Evolutionary conservation across 768 basidiomycete genomes (phyloP).

Genomic region (Psilocybe sp.): DNA sequence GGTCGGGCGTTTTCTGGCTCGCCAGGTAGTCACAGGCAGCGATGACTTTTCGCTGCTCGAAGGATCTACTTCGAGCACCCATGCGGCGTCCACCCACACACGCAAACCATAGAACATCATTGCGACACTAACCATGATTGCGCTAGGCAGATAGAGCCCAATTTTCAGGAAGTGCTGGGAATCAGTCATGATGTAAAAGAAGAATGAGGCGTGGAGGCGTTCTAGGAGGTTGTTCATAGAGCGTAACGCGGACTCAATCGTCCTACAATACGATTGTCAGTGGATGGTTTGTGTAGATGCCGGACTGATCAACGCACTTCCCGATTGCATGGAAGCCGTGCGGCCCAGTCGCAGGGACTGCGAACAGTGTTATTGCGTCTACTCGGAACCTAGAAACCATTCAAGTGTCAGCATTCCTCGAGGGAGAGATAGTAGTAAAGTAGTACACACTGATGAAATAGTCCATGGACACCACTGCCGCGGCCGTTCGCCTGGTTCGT

Average conservation of each 20-base stretch:
- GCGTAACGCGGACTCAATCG: conserved; percentile 83
- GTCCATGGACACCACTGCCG: conserved; percentile 85
- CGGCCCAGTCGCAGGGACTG: conserved; percentile 82
- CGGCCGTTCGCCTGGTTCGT: conserved; percentile 74
- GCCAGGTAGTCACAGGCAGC: conserved; percentile 31
- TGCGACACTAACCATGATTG: conserved; percentile 76
- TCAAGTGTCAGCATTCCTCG: conserved; percentile 1
- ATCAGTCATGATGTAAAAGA: conserved; percentile 83
- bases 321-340: conserved; percentile 96
- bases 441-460: conserved; percentile 77
- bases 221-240: conserved; percentile 94
- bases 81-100: conserved; percentile 68
- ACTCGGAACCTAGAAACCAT: conserved; percentile 72
- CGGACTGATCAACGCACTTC: conserved; percentile 45
- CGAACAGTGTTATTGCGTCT: conserved; percentile 90
- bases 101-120: conserved; percentile 83
- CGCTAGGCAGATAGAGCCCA: conserved; percentile 87
- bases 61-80: conserved; percentile 29
- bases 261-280: conserved; percentile 40
- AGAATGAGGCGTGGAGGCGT: conserved; percentile 95
- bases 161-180: conserved; percentile 78
- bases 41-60: conserved; percentile 16
- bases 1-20: conserved; percentile 50
- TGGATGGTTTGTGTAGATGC: neutral
- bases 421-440: neutral